A percentile compares a stretch with the other conserved stretches of the same genome.
Evolutionary conservation across 108 stramenopile species (phyloP).

Genomic region (Schizochytrium sp.): DNA sequence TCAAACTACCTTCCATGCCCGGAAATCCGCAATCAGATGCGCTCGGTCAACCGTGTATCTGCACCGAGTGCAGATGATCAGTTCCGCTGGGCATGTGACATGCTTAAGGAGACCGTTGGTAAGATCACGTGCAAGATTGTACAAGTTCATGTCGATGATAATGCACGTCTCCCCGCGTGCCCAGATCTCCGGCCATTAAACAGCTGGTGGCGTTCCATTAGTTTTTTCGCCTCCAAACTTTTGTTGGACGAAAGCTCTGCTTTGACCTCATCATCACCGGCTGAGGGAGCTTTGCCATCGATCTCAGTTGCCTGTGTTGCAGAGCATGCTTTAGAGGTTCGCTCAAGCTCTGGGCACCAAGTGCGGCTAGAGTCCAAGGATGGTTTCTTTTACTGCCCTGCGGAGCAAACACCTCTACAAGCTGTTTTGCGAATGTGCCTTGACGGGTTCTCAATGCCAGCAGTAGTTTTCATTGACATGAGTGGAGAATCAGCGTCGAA

Average conservation of each 20-base stretch:
- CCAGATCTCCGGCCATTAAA: conserved; percentile 22
- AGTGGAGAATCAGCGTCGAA: neutral
- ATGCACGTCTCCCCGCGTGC: neutral
- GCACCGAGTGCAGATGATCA: conserved; percentile 28
- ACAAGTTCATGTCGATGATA: neutral
- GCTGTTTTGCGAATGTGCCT: conserved; percentile 31
- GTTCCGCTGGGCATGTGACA: conserved; percentile 18
- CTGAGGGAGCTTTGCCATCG: too few relatives aligned
- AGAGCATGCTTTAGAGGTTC: neutral
- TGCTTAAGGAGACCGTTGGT: neutral
- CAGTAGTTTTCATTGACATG: conserved; percentile 17
- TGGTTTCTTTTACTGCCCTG: neutral
- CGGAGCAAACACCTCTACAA: neutral
- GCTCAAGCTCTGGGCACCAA: neutral
- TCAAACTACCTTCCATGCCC: conserved; percentile 18
- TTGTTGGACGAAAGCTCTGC: too few relatives aligned
- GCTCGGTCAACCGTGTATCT: neutral
- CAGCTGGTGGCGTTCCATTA: conserved; percentile 41
- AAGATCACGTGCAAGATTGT: neutral
- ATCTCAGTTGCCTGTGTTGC: neutral
- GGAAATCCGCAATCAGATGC: neutral
- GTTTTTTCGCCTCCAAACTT: neutral
- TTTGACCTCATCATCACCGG: too few relatives aligned
- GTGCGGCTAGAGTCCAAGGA: neutral
- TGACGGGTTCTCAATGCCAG: conserved; percentile 2